phyloP scores from a whole-genome alignment of 768 basidiomycete genomes.

The Xanthoconium purpureum region DNA sequence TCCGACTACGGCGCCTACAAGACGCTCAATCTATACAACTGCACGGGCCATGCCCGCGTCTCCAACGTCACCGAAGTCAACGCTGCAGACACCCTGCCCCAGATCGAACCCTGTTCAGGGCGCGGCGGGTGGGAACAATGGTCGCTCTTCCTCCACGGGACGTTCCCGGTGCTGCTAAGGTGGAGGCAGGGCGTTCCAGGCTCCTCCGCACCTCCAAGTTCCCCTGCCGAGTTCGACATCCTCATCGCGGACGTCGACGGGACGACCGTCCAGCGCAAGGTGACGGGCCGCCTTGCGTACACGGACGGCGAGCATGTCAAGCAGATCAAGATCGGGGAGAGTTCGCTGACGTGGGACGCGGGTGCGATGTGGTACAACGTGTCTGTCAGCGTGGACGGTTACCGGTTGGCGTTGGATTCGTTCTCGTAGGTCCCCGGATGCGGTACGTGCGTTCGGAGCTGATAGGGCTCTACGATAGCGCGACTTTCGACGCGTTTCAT shows the following conservation, averaged over 20 bases:
- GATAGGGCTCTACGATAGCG: neutral
- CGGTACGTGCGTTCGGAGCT: neutral
- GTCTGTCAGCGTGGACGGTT: slow-evolving; percentile 6
- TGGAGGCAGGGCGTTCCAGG: too few relatives aligned
- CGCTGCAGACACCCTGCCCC: slow-evolving; percentile 16
- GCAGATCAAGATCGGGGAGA: slow-evolving; percentile 5
- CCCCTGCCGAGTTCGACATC: slow-evolving; percentile 8
- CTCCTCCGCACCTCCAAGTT: too few relatives aligned
- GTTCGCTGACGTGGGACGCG: slow-evolving; percentile 10
- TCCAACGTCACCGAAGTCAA: slow-evolving; percentile 16
- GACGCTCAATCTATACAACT: slow-evolving; percentile 22
- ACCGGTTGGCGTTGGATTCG: slow-evolving; percentile 4
- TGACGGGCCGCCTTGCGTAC: neutral
- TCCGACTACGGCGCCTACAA: too few relatives aligned
- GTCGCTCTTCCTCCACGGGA: too few relatives aligned
- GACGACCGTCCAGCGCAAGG: neutral
- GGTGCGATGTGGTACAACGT: slow-evolving; percentile 14
- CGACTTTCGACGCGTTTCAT: slow-evolving; percentile 10
- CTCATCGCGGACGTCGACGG: slow-evolving; percentile 5
- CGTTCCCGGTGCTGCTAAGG: too few relatives aligned
- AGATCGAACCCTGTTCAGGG: too few relatives aligned
- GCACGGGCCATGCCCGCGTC: slow-evolving; percentile 4
- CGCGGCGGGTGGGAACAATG: slow-evolving; percentile 22
- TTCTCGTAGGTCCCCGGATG: slow-evolving; percentile 14
- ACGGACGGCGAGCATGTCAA: neutral